A percentile compares a stretch with the other conserved stretches of the same genome.
Conservation (phyloP, 805 yeast genomes). For the Candida ponderosae region DNA sequence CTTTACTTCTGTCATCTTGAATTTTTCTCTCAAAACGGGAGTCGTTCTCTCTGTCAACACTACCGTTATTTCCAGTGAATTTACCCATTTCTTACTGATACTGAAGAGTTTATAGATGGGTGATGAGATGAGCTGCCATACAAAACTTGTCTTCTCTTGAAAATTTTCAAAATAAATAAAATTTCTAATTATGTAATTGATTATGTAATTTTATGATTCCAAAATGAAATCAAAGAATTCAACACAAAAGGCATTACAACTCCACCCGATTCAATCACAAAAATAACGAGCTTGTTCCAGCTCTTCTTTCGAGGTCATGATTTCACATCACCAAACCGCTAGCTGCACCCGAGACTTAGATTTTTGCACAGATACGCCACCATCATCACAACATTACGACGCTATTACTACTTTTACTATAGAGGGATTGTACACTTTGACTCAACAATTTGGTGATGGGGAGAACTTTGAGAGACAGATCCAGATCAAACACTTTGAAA, state of each 20-base stretch:
- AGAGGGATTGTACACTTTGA: too few relatives aligned
- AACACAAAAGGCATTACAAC: not conserved
- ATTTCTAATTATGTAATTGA: too few relatives aligned
- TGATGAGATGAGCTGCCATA: not conserved
- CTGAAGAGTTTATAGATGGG: not conserved
- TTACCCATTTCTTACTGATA: conserved; percentile 11
- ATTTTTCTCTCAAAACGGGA: conserved; percentile 24
- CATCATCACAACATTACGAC: not conserved
- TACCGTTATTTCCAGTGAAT: conserved; percentile 14
- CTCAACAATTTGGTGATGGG: too few relatives aligned
- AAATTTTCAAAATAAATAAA: too few relatives aligned
- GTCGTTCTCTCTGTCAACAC: conserved; percentile 20
- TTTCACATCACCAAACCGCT: not conserved
- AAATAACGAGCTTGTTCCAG: not conserved
- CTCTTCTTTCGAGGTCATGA: not conserved
- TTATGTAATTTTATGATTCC: too few relatives aligned
- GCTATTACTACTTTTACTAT: not conserved
- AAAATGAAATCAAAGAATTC: too few relatives aligned
- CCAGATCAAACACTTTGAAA: not conserved
- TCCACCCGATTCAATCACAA: not conserved
- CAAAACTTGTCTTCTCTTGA: not conserved
- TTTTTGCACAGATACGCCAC: conserved; percentile 2
- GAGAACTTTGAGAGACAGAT: not conserved
- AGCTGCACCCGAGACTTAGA: conserved; percentile 1
- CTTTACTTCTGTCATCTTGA: conserved; percentile 4